Conservation (phyloP, 2,329 filamentous ascomycete species). For the Cordyceps tenuipes region DNA sequence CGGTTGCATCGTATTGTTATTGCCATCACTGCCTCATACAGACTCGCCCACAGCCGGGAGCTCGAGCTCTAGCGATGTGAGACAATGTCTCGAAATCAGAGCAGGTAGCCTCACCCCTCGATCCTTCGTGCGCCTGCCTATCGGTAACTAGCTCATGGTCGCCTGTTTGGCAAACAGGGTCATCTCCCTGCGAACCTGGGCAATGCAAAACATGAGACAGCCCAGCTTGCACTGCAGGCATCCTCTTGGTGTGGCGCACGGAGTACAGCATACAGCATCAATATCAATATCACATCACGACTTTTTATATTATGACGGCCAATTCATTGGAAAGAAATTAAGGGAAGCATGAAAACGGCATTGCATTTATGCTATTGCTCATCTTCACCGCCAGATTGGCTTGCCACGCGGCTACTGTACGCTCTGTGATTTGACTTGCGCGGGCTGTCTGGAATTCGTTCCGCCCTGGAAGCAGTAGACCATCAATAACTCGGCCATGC, state of each 20-base stretch:
- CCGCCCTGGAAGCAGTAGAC: neutral
- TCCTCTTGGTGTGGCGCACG: neutral
- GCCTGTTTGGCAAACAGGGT: neutral
- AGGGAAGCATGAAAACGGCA: neutral
- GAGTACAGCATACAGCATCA: neutral
- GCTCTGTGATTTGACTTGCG: neutral
- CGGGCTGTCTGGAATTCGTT: neutral
- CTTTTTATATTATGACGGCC: neutral
- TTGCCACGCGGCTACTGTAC: no score
- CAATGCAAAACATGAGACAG: slow-evolving; percentile 6
- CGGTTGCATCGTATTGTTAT: neutral
- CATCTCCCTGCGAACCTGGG: neutral
- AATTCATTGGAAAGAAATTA: no score
- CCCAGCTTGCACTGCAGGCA: neutral
- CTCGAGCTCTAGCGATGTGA: slow-evolving; percentile 6
- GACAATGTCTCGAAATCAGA: slow-evolving; percentile 10
- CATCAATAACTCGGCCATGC: neutral
- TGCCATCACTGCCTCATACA: neutral
- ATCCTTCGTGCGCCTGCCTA: neutral
- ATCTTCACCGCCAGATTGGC: neutral
- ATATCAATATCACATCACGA: neutral
- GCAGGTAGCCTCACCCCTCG: slow-evolving; percentile 1
- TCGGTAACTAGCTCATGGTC: no score
- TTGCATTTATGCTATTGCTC: neutral
- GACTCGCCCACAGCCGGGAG: neutral